A percentile compares a stretch with the other conserved stretches of the same genome.
Evolutionary conservation across 1,284 basidiomycete genomes (phyloP).

Genomic region (Heterobasidion irregulare): DNA sequence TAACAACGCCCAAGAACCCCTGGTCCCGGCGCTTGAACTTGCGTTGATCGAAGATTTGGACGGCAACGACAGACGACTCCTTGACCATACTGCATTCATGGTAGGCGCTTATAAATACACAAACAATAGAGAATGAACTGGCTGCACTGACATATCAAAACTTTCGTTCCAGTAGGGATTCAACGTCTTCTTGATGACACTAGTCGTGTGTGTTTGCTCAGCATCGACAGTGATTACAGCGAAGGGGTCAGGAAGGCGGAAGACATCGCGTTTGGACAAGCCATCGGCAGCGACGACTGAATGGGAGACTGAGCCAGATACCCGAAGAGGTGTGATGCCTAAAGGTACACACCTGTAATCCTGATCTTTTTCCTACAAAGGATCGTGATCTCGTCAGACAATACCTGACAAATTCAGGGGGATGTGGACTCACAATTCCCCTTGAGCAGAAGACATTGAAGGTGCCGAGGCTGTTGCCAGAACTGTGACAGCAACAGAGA

Average conservation of each 20-base stretch:
- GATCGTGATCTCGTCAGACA: not conserved
- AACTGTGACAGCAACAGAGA: not conserved
- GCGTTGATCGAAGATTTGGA: conserved; percentile 96
- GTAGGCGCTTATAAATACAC: not conserved
- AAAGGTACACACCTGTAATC: conserved; percentile 24
- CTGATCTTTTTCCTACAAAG: conserved; percentile 27
- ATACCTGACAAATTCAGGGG: not conserved
- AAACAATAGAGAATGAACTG: conserved; percentile 4
- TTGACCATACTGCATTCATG: conserved; percentile 61
- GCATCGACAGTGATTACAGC: conserved; percentile 95
- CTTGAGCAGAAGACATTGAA: conserved; percentile 10
- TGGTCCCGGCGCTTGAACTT: conserved; percentile 98
- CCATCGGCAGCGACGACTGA: conserved; percentile 85
- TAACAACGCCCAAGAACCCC: conserved; percentile 87
- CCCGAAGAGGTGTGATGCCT: not conserved
- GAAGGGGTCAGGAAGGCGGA: conserved; percentile 92
- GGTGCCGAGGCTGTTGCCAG: conserved; percentile 8
- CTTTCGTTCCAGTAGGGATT: conserved; percentile 93
- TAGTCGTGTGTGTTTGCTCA: conserved; percentile 90
- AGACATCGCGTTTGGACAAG: conserved; percentile 84
- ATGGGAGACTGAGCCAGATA: not conserved
- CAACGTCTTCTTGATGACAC: conserved; percentile 75
- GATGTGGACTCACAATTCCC: conserved; percentile 10
- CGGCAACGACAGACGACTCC: conserved; percentile 85
- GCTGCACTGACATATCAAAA: conserved; percentile 75